A percentile compares a stretch with the other conserved stretches of the same genome.
These are phyloP conservation scores for Amphibolis antarctica DNA, from an alignment of 106 monocot genomes.

Conservation along the genomic window DNA sequence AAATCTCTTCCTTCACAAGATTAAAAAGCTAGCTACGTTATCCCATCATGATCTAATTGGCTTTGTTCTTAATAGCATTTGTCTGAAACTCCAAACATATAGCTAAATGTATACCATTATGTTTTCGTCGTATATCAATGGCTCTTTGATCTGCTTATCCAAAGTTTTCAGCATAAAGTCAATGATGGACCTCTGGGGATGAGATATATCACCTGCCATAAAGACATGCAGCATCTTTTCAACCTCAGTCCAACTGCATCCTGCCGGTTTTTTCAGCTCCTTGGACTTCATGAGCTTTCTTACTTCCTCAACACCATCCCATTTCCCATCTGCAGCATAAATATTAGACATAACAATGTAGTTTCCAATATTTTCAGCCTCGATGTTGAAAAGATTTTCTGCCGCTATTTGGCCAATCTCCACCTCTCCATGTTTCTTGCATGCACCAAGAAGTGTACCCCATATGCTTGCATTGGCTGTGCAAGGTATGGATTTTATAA, in stretches of 20 bases:
- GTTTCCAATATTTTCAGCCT: constrained; percentile 43
- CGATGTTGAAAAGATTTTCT: constrained; percentile 30
- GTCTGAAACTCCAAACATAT: no score
- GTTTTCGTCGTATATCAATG: background rate
- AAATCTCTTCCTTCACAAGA: no score
- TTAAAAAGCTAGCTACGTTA: no score
- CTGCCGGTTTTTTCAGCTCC: constrained; percentile 47
- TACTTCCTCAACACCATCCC: constrained; percentile 63
- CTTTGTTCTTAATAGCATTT: no score
- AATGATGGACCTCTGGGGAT: constrained; percentile 35
- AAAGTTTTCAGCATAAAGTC: constrained; percentile 23
- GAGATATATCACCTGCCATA: constrained; percentile 47
- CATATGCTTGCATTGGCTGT: constrained; percentile 41
- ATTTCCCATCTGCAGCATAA: constrained; percentile 48
- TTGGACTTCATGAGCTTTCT: constrained; percentile 42
- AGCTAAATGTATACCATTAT: no score
- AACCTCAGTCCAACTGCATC: constrained; percentile 73
- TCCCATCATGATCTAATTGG: no score
- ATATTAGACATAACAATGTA: constrained; percentile 76
- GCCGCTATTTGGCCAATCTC: constrained; percentile 43
- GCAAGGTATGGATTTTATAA: constrained; percentile 39
- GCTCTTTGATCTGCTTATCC: constrained; percentile 32
- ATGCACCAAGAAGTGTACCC: constrained; percentile 49
- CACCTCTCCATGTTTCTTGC: constrained; percentile 38
- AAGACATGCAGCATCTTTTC: constrained; percentile 43